Percentiles rank a stretch among this genome's conserved stretches.
phyloP scores from a whole-genome alignment of 1,139 yeast species.

The Sugiyamaella neomexicana region DNA sequence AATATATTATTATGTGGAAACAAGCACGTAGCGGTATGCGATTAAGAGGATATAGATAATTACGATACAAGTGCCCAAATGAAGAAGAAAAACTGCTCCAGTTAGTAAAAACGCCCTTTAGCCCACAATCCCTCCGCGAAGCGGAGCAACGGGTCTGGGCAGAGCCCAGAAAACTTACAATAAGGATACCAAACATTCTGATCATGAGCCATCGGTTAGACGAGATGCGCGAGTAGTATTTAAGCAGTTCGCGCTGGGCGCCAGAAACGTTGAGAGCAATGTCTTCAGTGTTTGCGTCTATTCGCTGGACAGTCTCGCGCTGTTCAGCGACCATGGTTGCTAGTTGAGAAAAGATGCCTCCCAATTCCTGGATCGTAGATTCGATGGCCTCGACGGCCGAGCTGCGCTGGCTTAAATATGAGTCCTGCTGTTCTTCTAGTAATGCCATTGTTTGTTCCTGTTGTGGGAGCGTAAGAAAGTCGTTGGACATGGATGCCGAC shows the following conservation, averaged over 20 bases:
- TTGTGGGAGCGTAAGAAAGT: constrained; percentile 58
- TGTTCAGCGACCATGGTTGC: constrained; percentile 98
- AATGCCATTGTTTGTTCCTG: constrained; percentile 69
- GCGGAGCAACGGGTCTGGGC: constrained; percentile 9
- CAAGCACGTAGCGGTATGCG: constrained; percentile 4
- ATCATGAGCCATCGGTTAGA: constrained; percentile 91
- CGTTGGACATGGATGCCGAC: constrained; percentile 19
- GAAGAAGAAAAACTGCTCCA: constrained; percentile 30
- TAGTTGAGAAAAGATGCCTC: constrained; percentile 88
- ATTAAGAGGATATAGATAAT: neutral
- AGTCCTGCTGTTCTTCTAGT: constrained; percentile 64
- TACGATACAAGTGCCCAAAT: constrained; percentile 36
- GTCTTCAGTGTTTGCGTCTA: constrained; percentile 93
- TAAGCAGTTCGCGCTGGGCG: constrained; percentile 90
- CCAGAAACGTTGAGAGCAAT: constrained; percentile 85
- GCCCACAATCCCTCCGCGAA: neutral
- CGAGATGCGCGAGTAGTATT: constrained; percentile 83
- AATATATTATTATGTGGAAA: constrained; percentile 1
- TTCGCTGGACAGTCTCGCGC: constrained; percentile 92
- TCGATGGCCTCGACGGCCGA: constrained; percentile 95
- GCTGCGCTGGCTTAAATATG: constrained; percentile 79
- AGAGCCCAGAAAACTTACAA: constrained; percentile 42
- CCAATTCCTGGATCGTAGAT: constrained; percentile 93
- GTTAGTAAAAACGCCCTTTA: constrained; percentile 14
- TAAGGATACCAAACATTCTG: constrained; percentile 83